Evolutionary conservation across 768 basidiomycete species (phyloP).

Genomic region (Lyophyllum shimeji): DNA sequence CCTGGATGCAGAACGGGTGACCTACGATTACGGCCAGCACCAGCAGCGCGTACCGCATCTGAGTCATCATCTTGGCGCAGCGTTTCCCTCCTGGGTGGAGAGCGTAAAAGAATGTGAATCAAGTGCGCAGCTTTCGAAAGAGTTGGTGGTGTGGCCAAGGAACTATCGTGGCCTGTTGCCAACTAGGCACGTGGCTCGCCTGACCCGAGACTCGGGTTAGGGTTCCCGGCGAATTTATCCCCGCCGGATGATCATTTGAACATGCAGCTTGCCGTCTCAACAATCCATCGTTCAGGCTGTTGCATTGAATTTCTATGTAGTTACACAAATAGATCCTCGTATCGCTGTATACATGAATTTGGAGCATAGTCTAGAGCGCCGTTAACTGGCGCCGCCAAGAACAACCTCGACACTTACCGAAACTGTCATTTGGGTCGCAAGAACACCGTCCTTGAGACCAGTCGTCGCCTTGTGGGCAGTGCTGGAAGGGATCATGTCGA

Average conservation of each 20-base stretch:
- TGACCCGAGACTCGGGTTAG: not conserved
- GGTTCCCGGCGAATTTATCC: not conserved
- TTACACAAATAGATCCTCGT: conserved; percentile 35
- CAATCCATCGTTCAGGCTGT: not conserved
- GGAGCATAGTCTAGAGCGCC: conserved; percentile 34
- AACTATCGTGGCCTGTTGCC: not conserved
- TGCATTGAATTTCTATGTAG: not conserved
- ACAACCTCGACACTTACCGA: conserved; percentile 46
- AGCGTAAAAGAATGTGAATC: conserved; percentile 1
- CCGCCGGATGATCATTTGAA: no score
- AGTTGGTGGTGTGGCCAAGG: no score
- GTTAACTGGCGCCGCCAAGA: not conserved
- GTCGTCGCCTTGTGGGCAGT: conserved; percentile 59
- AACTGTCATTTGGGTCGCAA: conserved; percentile 69
- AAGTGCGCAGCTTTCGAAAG: conserved; percentile 4
- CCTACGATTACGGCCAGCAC: conserved; percentile 47
- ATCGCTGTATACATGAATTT: conserved; percentile 40
- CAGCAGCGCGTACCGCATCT: conserved; percentile 53
- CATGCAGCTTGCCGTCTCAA: not conserved
- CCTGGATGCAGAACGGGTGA: conserved; percentile 1
- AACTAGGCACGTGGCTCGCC: not conserved
- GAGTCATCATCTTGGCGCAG: conserved; percentile 48
- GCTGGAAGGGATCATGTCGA: conserved; percentile 76
- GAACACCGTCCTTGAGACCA: conserved; percentile 66
- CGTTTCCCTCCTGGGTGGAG: conserved; percentile 9